These are phyloP conservation scores for Cephaloascus fragrans DNA, from an alignment of 805 yeast species.

Conservation along the genomic window DNA sequence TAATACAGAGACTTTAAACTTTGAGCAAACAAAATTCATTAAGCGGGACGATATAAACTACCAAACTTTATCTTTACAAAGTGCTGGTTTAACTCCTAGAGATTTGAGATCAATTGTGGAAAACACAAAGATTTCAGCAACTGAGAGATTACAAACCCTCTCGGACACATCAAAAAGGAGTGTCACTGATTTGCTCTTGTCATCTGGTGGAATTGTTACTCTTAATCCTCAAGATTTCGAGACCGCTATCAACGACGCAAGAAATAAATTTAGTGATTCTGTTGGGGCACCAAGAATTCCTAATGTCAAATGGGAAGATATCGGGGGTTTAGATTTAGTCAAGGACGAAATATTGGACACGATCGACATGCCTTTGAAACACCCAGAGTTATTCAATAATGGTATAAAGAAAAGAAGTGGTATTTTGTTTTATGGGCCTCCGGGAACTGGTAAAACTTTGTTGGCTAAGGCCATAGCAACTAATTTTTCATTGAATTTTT, in stretches of 20 bases:
- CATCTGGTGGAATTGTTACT: slow-evolving; percentile 45
- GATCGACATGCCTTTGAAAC: slow-evolving; percentile 89
- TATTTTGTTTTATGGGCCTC: slow-evolving; percentile 93
- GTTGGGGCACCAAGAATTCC: slow-evolving; percentile 97
- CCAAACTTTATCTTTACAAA: slow-evolving; percentile 60
- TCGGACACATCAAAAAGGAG: slow-evolving; percentile 11
- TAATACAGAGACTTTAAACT: too few relatives aligned
- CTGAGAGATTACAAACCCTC: slow-evolving; percentile 33
- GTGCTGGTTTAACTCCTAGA: slow-evolving; percentile 87
- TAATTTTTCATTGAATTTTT: slow-evolving; percentile 85
- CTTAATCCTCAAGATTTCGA: slow-evolving; percentile 55
- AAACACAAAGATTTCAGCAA: slow-evolving; percentile 50
- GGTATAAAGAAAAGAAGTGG: slow-evolving; percentile 95
- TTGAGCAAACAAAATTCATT: background rate
- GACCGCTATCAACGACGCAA: slow-evolving; percentile 65
- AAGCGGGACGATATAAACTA: slow-evolving; percentile 36
- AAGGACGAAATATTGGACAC: slow-evolving; percentile 93
- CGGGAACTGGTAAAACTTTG: slow-evolving; percentile 95
- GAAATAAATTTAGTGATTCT: slow-evolving; percentile 84
- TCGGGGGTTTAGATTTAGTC: slow-evolving; percentile 87
- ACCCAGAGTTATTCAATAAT: slow-evolving; percentile 78
- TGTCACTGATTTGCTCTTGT: slow-evolving; percentile 25
- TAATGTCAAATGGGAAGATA: slow-evolving; percentile 92
- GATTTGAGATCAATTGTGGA: slow-evolving; percentile 68
- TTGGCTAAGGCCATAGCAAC: slow-evolving; percentile 97